Conservation (phyloP, 805 yeast species). For the Saturnispora dispora region DNA sequence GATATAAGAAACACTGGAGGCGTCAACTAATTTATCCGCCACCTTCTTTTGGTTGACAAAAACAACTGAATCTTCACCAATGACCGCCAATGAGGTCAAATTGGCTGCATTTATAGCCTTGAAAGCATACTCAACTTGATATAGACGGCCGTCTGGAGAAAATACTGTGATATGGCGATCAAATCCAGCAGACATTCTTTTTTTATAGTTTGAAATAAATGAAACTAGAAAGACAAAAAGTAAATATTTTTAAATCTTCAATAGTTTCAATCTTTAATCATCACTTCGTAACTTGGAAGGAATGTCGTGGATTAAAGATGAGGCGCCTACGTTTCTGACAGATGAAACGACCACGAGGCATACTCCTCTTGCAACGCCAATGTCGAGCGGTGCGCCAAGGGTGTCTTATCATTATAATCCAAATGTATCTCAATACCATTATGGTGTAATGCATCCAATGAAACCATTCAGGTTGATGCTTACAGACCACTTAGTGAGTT, state of each 20-base stretch:
- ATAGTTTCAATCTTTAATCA: not conserved
- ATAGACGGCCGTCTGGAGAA: constrained; percentile 96
- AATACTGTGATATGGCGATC: constrained; percentile 98
- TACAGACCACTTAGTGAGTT: constrained; percentile 83
- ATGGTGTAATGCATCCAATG: constrained; percentile 97
- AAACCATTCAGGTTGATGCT: constrained; percentile 90
- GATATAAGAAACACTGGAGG: constrained; percentile 76
- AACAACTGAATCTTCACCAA: constrained; percentile 81
- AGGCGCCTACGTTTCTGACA: constrained; percentile 14
- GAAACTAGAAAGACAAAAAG: not conserved
- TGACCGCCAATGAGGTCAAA: constrained; percentile 79
- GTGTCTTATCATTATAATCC: constrained; percentile 89
- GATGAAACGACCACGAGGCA: constrained; percentile 18
- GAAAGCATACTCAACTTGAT: constrained; percentile 86
- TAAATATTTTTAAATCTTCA: not conserved
- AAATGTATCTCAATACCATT: constrained; percentile 71
- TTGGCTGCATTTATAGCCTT: constrained; percentile 93
- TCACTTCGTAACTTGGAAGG: not conserved
- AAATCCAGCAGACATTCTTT: constrained; percentile 62
- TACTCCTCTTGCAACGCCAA: constrained; percentile 37
- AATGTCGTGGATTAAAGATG: constrained; percentile 22
- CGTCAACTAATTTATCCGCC: constrained; percentile 87
- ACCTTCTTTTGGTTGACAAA: constrained; percentile 91
- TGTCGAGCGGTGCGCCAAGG: constrained; percentile 30
- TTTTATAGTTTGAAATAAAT: not conserved